These are phyloP conservation scores for Cladosporium cucumerinum DNA, from an alignment of 2,329 filamentous ascomycete genomes.

Conservation along the genomic window DNA sequence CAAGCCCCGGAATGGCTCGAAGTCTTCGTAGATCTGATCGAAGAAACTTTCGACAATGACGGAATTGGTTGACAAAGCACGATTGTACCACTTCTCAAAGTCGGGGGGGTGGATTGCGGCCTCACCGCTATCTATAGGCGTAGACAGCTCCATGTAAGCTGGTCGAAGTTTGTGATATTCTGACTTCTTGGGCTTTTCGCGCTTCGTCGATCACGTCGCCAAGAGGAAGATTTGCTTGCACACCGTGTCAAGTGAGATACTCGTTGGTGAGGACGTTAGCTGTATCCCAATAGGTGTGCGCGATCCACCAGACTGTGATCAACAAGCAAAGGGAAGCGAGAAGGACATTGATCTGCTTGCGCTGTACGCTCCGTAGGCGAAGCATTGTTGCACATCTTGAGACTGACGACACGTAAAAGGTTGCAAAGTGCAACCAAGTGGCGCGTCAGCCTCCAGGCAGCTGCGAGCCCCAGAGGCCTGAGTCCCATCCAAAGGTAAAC, in stretches of 20 bases:
- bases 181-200: background rate
- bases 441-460: background rate
- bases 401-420: background rate
- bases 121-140: conserved; percentile 40
- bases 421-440: no score
- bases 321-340: background rate
- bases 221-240: background rate
- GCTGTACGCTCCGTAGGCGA: background rate
- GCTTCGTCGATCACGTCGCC: conserved; percentile 9
- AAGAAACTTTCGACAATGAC: conserved; percentile 47
- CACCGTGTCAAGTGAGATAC: background rate
- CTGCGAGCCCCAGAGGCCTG: background rate
- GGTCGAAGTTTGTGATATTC: background rate
- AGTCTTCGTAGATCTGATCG: conserved; percentile 47
- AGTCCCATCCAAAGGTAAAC: background rate
- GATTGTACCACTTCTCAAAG: conserved; percentile 46
- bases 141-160: background rate
- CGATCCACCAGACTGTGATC: background rate
- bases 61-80: conserved; percentile 37
- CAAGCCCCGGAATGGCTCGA: conserved; percentile 46
- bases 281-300: background rate
- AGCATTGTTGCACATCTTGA: background rate
- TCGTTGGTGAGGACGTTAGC: background rate
- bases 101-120: conserved; percentile 47
- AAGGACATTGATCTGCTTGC: background rate